Conservation (phyloP, 1,284 basidiomycete species). For the Marasmius tenuissimus region DNA sequence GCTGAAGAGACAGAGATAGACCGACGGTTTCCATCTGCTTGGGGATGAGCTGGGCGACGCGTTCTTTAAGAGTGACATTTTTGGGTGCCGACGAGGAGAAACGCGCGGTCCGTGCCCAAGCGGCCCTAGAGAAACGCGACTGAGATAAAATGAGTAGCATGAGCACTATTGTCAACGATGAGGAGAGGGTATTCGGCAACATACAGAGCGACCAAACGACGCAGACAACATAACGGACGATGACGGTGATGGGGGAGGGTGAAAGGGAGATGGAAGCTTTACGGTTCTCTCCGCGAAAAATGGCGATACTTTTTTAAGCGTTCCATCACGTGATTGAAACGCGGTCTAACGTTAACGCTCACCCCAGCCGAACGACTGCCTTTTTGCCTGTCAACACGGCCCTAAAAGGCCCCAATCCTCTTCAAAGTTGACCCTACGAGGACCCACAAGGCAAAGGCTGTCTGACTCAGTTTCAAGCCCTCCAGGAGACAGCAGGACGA, state of each 20-base stretch:
- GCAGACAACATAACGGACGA: background rate
- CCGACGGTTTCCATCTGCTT: slow-evolving; percentile 81
- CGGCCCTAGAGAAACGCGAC: slow-evolving; percentile 47
- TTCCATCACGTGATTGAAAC: slow-evolving; percentile 24
- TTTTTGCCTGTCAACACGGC: too few relatives aligned
- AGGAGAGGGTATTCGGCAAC: background rate
- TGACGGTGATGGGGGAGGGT: slow-evolving; percentile 26
- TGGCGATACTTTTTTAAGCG: background rate
- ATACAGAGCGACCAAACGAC: background rate
- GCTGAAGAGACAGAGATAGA: background rate
- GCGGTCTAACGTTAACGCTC: slow-evolving; percentile 6
- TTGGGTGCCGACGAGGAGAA: slow-evolving; percentile 69
- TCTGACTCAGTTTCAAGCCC: background rate
- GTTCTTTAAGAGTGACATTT: slow-evolving; percentile 83
- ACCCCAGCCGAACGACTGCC: background rate
- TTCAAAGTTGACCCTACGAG: too few relatives aligned
- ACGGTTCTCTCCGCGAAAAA: background rate
- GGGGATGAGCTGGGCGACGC: slow-evolving; percentile 89
- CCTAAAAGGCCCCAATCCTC: too few relatives aligned
- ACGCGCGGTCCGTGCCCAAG: slow-evolving; percentile 44
- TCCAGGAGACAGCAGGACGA: slow-evolving; percentile 18
- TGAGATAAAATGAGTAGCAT: slow-evolving; percentile 21
- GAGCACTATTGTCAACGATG: background rate
- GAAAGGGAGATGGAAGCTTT: background rate
- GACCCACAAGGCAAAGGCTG: background rate